Percentiles rank a stretch among this genome's conserved stretches.
Conservation (phyloP, 495 filamentous ascomycete species). For the Collariella sp. region DNA sequence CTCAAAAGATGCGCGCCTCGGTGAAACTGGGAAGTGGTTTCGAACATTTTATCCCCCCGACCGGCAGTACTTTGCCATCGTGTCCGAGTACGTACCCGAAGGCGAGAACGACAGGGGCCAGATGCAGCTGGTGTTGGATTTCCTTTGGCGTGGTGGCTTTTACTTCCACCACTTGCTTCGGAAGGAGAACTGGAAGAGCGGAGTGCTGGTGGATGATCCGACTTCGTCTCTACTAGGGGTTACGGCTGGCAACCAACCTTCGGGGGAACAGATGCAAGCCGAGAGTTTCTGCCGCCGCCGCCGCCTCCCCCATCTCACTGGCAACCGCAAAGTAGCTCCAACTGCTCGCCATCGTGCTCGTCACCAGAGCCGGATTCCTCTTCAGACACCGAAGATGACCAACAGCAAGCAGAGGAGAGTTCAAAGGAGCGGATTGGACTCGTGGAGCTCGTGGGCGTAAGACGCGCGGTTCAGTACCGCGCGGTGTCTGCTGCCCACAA, state of each 20-base stretch:
- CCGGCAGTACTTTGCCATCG: neutral
- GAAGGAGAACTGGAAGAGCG: conserved; percentile 3
- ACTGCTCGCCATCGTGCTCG: neutral
- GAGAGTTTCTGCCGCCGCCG: neutral
- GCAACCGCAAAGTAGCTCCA: neutral
- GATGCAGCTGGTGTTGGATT: neutral
- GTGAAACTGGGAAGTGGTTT: neutral
- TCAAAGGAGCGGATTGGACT: neutral
- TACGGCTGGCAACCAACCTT: neutral
- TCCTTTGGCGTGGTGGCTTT: neutral
- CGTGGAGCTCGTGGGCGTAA: too few species aligned
- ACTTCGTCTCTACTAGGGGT: neutral
- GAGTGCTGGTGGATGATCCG: neutral
- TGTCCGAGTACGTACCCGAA: conserved; percentile 1
- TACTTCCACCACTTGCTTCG: neutral
- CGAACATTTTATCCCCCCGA: neutral
- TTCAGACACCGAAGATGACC: neutral
- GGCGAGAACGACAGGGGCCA: neutral
- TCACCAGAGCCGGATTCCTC: neutral
- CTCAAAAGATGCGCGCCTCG: neutral
- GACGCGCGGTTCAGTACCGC: too few species aligned
- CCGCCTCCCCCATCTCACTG: neutral
- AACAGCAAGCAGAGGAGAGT: neutral
- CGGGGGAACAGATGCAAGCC: neutral
- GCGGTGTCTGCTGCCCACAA: too few species aligned